Evolutionary conservation across 2,329 filamentous ascomycete species (phyloP), one percentile per base, ranked within the genome.

Genomic region (Phialophora macrospora): DNA sequence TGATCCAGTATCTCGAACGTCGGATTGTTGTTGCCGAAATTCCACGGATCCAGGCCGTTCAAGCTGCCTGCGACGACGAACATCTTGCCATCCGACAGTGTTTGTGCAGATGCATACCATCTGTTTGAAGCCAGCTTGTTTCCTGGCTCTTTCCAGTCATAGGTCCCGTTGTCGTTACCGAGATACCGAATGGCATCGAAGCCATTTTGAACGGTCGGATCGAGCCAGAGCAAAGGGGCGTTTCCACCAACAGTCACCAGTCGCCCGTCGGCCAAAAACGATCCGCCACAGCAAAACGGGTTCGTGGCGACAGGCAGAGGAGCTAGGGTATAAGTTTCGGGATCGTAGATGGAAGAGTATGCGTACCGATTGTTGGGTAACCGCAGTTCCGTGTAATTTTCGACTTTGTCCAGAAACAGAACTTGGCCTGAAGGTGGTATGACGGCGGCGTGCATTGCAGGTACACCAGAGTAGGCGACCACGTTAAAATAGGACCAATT

Each of bases 71-170:
- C 87, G 12, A 83, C 84, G 55, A 89, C 85, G 66, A 88, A 86
- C 46, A 88, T 76, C 28, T 74, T 80, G 52, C 84, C 82, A 71
- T 88, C 84, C 11, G 82, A 78, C 77, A 89, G 79, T 12, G 81
- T 85, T 74, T 88, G 86, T 24, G 81, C 84, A 24, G 83, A 83
- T 4, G 86, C 81, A 74, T 89, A 88, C 86, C 86, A 89, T 68
- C 86, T 80, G 60, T 81, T 80, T 60, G 80, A 83, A 60, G 80
- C 76, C 52, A 88, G 76, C 72, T 83, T 80, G 66, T 84, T 80
- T n/a, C 83, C 84, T 9, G 83, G 82, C 73, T 88, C 86, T 41
- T 73, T 73, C 86, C 85, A 88, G n/a, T 72, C 75, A 24, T 75
- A 74, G 72, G 83, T 80, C 3, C 76, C 75, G 2, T 77, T 70